These are phyloP conservation scores for Boletus smithii DNA, from an alignment of 1,284 basidiomycete genomes.

Conservation along the genomic window DNA sequence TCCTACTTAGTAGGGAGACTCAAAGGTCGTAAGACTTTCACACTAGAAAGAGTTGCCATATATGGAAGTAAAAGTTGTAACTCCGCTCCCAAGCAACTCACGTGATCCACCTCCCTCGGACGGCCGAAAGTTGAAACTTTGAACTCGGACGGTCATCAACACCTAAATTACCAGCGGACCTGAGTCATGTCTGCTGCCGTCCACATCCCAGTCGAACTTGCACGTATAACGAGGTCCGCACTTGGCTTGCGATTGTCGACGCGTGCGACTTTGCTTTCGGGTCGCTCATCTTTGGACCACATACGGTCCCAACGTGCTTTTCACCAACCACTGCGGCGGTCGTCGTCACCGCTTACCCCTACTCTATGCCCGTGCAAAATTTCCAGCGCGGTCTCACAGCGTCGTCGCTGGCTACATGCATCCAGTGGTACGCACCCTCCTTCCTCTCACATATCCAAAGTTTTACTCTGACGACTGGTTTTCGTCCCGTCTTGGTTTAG, in stretches of 20 bases:
- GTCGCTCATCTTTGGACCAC: conserved; percentile 2
- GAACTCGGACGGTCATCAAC: too few relatives aligned
- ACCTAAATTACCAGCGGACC: too few relatives aligned
- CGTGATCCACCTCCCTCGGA: not conserved
- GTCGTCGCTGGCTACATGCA: conserved; percentile 16
- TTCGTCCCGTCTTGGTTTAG: conserved; percentile 7
- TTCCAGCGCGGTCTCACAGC: not conserved
- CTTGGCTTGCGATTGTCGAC: conserved; percentile 9
- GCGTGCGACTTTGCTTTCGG: not conserved
- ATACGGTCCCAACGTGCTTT: conserved; percentile 14
- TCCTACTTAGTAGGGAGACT: too few relatives aligned
- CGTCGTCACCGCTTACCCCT: not conserved
- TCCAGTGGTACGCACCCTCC: conserved; percentile 15
- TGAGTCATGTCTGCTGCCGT: too few relatives aligned
- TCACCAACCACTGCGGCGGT: conserved; percentile 4
- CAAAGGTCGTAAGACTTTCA: too few relatives aligned
- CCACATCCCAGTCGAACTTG: conserved; percentile 14
- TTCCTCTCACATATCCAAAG: not conserved
- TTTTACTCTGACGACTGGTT: not conserved
- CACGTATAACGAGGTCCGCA: conserved; percentile 15
- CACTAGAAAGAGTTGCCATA: too few relatives aligned
- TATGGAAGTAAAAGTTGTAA: too few relatives aligned
- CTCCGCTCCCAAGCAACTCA: not conserved
- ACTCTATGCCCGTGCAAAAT: not conserved
- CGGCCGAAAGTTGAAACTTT: too few relatives aligned